These are phyloP conservation scores for Xylaria acuta DNA, from an alignment of 495 filamentous ascomycete species.

Conservation along the genomic window DNA sequence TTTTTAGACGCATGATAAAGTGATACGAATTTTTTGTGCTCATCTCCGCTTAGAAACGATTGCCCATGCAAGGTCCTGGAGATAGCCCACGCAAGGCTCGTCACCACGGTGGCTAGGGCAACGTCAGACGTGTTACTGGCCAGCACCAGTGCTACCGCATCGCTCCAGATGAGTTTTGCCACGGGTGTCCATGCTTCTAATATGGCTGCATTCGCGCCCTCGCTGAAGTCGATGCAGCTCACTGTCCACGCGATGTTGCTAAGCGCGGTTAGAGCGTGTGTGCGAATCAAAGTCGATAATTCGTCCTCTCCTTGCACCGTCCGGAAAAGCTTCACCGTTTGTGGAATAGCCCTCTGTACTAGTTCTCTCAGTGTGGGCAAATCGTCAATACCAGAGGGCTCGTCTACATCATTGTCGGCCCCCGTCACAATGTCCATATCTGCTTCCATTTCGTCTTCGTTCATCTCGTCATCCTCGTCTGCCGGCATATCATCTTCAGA, in stretches of 20 bases:
- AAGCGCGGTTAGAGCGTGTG: constrained; percentile 57
- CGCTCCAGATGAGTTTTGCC: constrained; percentile 59
- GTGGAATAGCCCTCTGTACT: constrained; percentile 56
- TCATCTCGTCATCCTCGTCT: constrained; percentile 46
- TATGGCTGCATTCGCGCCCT: constrained; percentile 49
- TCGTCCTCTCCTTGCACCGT: constrained; percentile 34
- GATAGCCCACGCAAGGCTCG: constrained; percentile 68
- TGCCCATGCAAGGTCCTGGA: constrained; percentile 56
- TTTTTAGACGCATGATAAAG: constrained; percentile 62
- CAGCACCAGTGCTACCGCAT: constrained; percentile 57
- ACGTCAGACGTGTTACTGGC: constrained; percentile 64
- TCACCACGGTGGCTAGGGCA: constrained; percentile 60
- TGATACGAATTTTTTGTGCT: constrained; percentile 65
- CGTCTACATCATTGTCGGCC: constrained; percentile 47
- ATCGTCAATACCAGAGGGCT: constrained; percentile 45
- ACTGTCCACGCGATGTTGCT: constrained; percentile 69
- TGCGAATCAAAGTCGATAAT: constrained; percentile 44
- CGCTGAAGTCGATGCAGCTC: constrained; percentile 54
- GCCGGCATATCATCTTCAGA: constrained; percentile 40
- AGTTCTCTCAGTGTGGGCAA: constrained; percentile 55
- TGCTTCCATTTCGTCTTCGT: constrained; percentile 55
- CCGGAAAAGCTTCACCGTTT: constrained; percentile 50
- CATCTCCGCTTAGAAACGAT: constrained; percentile 51
- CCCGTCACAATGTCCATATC: constrained; percentile 66
- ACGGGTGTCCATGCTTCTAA: constrained; percentile 54